phyloP scores from a whole-genome alignment of 2,329 filamentous ascomycete genomes.

The Stagonosporopsis rhizophila region DNA sequence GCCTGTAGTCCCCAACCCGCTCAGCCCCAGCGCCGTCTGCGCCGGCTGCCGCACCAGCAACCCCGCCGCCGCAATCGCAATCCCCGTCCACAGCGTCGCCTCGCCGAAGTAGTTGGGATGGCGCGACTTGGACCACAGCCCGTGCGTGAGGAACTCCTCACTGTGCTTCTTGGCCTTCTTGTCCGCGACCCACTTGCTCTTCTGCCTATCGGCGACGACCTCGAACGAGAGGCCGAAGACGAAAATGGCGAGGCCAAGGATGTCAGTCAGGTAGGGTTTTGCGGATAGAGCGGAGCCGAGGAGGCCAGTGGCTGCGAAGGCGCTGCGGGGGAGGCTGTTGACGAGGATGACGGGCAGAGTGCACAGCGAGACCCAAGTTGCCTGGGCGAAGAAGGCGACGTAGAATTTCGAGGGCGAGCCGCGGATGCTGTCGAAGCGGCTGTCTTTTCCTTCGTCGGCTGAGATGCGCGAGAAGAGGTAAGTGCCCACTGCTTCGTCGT shows the following conservation, averaged over 20 bases:
- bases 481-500: slow-evolving; percentile 60
- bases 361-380: slow-evolving; percentile 72
- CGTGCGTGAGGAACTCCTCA: slow-evolving; percentile 70
- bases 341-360: slow-evolving; percentile 69
- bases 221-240: slow-evolving; percentile 67
- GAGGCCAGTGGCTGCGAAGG: slow-evolving; percentile 54
- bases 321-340: slow-evolving; percentile 65
- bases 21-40: slow-evolving; percentile 64
- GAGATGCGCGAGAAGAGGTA: slow-evolving; percentile 70
- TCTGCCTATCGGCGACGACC: slow-evolving; percentile 68
- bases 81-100: slow-evolving; percentile 71
- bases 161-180: slow-evolving; percentile 71
- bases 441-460: slow-evolving; percentile 63
- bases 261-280: slow-evolving; percentile 57
- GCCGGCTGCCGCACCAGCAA: slow-evolving; percentile 62
- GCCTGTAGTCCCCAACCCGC: slow-evolving; percentile 49
- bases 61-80: slow-evolving; percentile 66
- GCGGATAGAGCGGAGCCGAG: slow-evolving; percentile 51
- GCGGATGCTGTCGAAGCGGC: slow-evolving; percentile 64
- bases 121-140: slow-evolving; percentile 66
- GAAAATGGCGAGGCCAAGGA: slow-evolving; percentile 66
- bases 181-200: slow-evolving; percentile 65
- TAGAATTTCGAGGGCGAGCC: slow-evolving; percentile 61
- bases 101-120: slow-evolving; percentile 80
- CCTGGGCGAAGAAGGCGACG: slow-evolving; percentile 66